phyloP scores from a whole-genome alignment of 1,139 yeast genomes.

The Protomyces pachydermus region DNA sequence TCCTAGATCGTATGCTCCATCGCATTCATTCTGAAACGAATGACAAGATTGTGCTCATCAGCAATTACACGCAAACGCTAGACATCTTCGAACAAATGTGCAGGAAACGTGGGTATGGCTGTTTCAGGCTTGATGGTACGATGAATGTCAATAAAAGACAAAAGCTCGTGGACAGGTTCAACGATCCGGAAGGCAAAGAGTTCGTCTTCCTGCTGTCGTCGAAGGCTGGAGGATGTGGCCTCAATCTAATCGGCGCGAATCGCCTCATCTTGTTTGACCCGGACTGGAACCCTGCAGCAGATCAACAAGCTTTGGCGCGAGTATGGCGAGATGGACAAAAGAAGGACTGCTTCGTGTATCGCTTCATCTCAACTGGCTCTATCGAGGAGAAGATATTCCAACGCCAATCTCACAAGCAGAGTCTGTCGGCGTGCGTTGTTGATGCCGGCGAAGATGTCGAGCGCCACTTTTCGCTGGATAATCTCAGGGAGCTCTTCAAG shows the following conservation, averaged over 20 bases:
- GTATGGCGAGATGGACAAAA: constrained; percentile 99
- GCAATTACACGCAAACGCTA: constrained; percentile 89
- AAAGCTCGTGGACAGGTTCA: constrained; percentile 82
- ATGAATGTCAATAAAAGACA: constrained; percentile 90
- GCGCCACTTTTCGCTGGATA: constrained; percentile 78
- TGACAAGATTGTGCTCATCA: constrained; percentile 89
- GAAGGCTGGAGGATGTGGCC: constrained; percentile 99
- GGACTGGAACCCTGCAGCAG: constrained; percentile 99
- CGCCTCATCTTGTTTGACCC: constrained; percentile 85
- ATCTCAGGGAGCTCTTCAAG: constrained; percentile 67
- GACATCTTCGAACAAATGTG: constrained; percentile 88
- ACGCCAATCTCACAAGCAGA: constrained; percentile 92
- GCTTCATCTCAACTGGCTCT: constrained; percentile 90
- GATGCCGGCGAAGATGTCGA: constrained; percentile 96
- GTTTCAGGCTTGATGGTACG: constrained; percentile 85
- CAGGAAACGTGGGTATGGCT: constrained; percentile 65
- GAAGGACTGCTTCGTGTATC: constrained; percentile 89
- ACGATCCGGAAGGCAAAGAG: constrained; percentile 83
- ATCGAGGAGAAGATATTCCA: constrained; percentile 96
- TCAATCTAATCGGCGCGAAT: constrained; percentile 93
- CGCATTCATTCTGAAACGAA: constrained; percentile 74
- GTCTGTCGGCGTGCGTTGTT: constrained; percentile 90
- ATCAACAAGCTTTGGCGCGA: constrained; percentile 95
- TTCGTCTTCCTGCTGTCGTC: constrained; percentile 85
- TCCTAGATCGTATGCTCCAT: constrained; percentile 58